phyloP scores from a whole-genome alignment of 2,329 filamentous ascomycete genomes.

The Cadophora sp. region DNA sequence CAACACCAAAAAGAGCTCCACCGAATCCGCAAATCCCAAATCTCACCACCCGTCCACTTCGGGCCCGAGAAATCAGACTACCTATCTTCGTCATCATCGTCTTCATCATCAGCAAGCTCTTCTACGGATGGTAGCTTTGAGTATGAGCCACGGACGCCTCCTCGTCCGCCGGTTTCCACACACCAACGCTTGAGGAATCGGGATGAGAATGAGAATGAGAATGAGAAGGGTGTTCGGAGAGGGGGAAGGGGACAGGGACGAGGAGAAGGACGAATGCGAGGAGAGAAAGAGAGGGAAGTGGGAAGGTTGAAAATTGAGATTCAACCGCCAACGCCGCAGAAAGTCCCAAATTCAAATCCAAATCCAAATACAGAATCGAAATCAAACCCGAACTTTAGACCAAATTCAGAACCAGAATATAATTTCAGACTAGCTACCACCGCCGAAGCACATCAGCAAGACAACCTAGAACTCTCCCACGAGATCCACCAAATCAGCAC shows the following conservation, averaged over 20 bases:
- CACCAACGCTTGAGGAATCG: too few relatives aligned
- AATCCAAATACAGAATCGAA: background rate
- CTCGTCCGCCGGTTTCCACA: too few relatives aligned
- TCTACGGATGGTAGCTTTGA: too few relatives aligned
- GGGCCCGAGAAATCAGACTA: background rate
- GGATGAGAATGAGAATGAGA: too few relatives aligned
- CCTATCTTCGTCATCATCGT: background rate
- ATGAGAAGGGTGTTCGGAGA: too few relatives aligned
- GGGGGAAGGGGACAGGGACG: too few relatives aligned
- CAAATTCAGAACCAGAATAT: background rate
- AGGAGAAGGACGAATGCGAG: too few relatives aligned
- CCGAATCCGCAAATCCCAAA: constrained; percentile 1
- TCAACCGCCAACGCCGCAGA: background rate
- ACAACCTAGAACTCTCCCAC: background rate
- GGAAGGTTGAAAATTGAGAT: background rate
- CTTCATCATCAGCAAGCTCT: background rate
- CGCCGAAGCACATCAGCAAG: background rate
- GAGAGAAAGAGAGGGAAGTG: too few relatives aligned
- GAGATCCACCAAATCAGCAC: background rate
- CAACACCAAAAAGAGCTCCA: background rate
- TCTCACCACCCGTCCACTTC: background rate
- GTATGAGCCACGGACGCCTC: too few relatives aligned
- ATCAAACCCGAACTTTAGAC: background rate
- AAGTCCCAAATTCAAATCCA: background rate
- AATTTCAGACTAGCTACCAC: background rate